Base-by-base conservation (phyloP, 257 asterid genomes). In the Lavandula angustifolia region DNA sequence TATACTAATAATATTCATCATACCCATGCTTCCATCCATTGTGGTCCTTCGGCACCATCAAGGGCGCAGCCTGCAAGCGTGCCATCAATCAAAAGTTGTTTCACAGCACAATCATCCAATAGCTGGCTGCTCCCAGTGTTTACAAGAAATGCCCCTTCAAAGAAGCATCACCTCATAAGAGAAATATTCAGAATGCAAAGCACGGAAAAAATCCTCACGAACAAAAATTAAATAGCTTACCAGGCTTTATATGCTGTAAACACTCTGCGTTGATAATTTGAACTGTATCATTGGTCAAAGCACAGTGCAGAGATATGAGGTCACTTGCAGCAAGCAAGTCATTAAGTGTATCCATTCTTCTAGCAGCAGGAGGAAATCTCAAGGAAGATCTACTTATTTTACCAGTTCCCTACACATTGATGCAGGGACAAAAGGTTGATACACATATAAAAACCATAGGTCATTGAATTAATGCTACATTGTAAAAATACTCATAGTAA, bases 21-120 rank as follows among this genome's bases (percentile, higher is more conserved):
- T 94, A 94, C 99, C 99, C 99, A 94, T 76, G 99, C 99, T 85
- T 94, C 99, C 99, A 94, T 94, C 99, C 99, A 94, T 74, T 94
- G 99, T 52, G 99, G 99, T 75, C 99, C 99, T 82, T 94, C 99
- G 73, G 98, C 98, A 67, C 99, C 99, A 79, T 94, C 99, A 66
- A 94, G 81, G 66, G 99, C 99, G 76, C 98, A 90, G 49, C 98
- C 99, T 35, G 98, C 98, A 51, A 94, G 84, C 14, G 89, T 85
- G 64, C 96, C 99, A 67, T 94, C 99, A 47, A 94, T 94, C 81
- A 94, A 65, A 66, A 94, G 96, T 79, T 94, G 99, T 75, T 94
- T 94, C 78, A 94, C 95, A 37, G 98, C 96, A 84, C 99, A 94
- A 72, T 94, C 99, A 73, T 94, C 99, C 80, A 94, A 72, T 61